A percentile compares a stretch with the other conserved stretches of the same genome.
These are phyloP conservation scores for Dothistroma pini DNA, from an alignment of 2,329 filamentous ascomycete genomes.

Conservation along the genomic window DNA sequence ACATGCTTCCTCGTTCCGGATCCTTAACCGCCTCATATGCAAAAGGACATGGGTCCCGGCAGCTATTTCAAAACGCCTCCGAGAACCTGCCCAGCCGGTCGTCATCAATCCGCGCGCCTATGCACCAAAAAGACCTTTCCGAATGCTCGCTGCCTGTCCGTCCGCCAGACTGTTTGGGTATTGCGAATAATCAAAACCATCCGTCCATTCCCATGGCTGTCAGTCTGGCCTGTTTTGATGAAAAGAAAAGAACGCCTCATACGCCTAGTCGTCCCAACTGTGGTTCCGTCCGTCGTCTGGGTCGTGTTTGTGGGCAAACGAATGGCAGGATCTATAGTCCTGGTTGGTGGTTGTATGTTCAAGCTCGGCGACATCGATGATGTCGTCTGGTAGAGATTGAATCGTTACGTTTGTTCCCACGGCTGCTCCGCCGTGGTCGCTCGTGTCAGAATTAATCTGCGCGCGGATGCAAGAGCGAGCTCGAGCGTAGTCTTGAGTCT, in stretches of 20 bases:
- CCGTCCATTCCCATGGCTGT: neutral
- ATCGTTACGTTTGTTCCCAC: neutral
- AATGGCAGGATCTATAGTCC: neutral
- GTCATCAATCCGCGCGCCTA: neutral
- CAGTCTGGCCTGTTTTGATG: neutral
- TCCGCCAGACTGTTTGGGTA: neutral
- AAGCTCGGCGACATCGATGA: neutral
- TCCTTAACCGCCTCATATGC: neutral
- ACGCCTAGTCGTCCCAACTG: neutral
- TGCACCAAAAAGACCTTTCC: neutral
- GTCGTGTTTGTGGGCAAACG: neutral
- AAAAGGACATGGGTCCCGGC: neutral
- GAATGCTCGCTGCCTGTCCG: conserved; percentile 1
- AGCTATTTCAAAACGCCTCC: neutral
- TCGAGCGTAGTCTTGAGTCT: too few relatives aligned
- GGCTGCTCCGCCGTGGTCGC: neutral
- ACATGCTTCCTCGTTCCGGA: too few relatives aligned
- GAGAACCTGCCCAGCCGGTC: neutral
- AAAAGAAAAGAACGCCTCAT: neutral
- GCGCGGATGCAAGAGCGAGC: neutral
- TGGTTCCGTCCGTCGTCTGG: neutral
- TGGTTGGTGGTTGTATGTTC: neutral
- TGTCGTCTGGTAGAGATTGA: neutral
- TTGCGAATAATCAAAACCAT: conserved; percentile 1
- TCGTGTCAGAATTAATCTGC: neutral